Conservation (phyloP, 1,284 basidiomycete species). For the Papiliotrema terrestris region DNA sequence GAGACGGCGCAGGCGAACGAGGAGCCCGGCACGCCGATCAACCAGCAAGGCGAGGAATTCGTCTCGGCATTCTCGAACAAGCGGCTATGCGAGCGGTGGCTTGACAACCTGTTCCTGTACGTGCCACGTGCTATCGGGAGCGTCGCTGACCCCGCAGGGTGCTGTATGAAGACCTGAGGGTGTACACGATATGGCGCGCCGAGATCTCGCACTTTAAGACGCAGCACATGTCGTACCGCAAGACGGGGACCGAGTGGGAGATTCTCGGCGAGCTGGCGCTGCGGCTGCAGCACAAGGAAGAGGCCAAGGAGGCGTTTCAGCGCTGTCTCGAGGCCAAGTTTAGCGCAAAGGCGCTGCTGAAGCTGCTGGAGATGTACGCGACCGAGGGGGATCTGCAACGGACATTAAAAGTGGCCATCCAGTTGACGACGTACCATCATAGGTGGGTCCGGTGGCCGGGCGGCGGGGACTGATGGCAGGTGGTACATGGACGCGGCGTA, state of each 20-base stretch:
- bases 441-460: slow-evolving; percentile 39
- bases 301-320: slow-evolving; percentile 95
- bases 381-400: slow-evolving; percentile 89
- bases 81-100: slow-evolving; percentile 93
- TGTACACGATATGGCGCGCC: slow-evolving; percentile 98
- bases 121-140: slow-evolving; percentile 2
- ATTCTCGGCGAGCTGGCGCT: slow-evolving; percentile 92
- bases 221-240: slow-evolving; percentile 90
- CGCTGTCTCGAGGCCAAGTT: slow-evolving; percentile 87
- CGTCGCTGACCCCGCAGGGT: slow-evolving; percentile 51
- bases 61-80: slow-evolving; percentile 93
- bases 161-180: slow-evolving; percentile 95
- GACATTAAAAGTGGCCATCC: slow-evolving; percentile 83
- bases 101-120: slow-evolving; percentile 90
- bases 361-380: slow-evolving; percentile 89
- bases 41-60: slow-evolving; percentile 42
- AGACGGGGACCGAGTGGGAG: slow-evolving; percentile 97
- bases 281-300: slow-evolving; percentile 92
- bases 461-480: slow-evolving; percentile 10
- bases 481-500: slow-evolving; percentile 74
- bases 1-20: slow-evolving; percentile 42
- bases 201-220: slow-evolving; percentile 99
- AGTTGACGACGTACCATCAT: slow-evolving; percentile 86
- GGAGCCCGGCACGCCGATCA: slow-evolving; percentile 46
- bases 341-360: slow-evolving; percentile 85